Evolutionary conservation across 768 basidiomycete species (phyloP).

Genomic region (Erythrobasidium yunnanense): DNA sequence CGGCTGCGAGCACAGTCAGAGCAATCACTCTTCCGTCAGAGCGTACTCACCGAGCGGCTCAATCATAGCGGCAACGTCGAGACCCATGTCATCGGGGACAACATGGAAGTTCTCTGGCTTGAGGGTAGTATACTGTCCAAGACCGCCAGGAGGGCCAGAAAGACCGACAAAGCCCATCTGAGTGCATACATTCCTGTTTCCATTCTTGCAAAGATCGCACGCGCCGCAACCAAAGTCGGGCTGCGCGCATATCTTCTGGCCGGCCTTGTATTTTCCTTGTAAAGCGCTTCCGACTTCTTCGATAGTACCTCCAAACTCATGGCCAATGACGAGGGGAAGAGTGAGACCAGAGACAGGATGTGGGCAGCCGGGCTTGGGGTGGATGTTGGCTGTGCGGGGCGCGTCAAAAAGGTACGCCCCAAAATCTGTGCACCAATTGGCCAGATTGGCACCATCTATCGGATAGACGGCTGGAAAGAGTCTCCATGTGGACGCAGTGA

Average conservation of each 20-base stretch:
- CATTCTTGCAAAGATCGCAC: constrained; percentile 14
- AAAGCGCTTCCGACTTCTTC: constrained; percentile 14
- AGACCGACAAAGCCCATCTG: constrained; percentile 18
- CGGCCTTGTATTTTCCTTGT: constrained; percentile 16
- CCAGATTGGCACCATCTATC: too few species aligned
- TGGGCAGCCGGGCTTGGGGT: constrained; percentile 41
- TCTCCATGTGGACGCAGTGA: too few species aligned
- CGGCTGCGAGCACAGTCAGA: constrained; percentile 47
- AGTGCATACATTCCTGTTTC: constrained; percentile 14
- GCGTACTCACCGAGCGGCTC: constrained; percentile 21
- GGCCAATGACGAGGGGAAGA: constrained; percentile 47
- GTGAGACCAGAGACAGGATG: constrained; percentile 44
- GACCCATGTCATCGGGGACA: constrained; percentile 19
- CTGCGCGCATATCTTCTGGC: constrained; percentile 21
- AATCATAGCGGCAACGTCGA: constrained; percentile 27
- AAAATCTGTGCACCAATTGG: not conserved
- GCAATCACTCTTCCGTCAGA: constrained; percentile 36
- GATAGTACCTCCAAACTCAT: constrained; percentile 42
- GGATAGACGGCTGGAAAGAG: too few species aligned
- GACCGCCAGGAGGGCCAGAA: constrained; percentile 22
- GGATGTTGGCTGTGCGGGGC: constrained; percentile 34
- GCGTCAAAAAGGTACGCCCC: not conserved
- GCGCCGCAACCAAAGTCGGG: constrained; percentile 21
- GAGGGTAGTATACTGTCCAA: constrained; percentile 24
- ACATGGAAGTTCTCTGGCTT: constrained; percentile 25